phyloP scores from a whole-genome alignment of 2,329 filamentous ascomycete species.

The Colletotrichum eleusines region DNA sequence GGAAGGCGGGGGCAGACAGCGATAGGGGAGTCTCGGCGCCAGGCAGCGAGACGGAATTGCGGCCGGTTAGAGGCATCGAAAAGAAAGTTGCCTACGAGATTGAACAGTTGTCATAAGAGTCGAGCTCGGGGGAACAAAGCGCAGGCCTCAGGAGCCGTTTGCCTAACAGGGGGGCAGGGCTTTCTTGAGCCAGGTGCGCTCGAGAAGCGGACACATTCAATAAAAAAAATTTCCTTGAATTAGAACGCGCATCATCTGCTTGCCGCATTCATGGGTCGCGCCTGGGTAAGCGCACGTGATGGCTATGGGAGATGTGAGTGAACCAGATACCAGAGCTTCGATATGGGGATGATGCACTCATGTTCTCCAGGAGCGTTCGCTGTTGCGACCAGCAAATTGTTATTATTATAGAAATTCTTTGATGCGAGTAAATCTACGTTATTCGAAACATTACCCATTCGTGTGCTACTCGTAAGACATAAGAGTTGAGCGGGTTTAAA shows the following conservation, averaged over 20 bases:
- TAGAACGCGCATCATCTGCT: not conserved
- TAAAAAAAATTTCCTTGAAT: not conserved
- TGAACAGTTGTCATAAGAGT: constrained; percentile 4
- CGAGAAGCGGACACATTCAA: not conserved
- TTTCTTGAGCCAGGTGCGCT: not conserved
- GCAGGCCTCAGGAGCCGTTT: constrained; percentile 13
- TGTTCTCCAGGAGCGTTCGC: not conserved
- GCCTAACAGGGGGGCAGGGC: not conserved
- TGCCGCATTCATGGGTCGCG: too few relatives aligned
- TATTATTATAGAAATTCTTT: too few relatives aligned
- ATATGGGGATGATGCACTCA: not conserved
- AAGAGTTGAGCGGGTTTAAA: constrained; percentile 2
- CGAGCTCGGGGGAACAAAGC: not conserved
- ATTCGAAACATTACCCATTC: not conserved
- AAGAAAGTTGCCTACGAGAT: constrained; percentile 23
- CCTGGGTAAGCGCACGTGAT: not conserved
- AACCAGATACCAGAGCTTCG: not conserved
- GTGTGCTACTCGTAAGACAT: constrained; percentile 15
- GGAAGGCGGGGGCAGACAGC: constrained; percentile 12
- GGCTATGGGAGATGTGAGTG: not conserved
- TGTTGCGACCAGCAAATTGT: not conserved
- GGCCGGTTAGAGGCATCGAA: constrained; percentile 20
- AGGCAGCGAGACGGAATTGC: constrained; percentile 33
- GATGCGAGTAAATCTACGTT: not conserved
- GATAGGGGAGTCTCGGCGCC: not conserved